Evolutionary conservation across 352 stramenopile genomes (phyloP), one percentile per base, ranked within the genome.

Genomic region (Pythium aquatile): DNA sequence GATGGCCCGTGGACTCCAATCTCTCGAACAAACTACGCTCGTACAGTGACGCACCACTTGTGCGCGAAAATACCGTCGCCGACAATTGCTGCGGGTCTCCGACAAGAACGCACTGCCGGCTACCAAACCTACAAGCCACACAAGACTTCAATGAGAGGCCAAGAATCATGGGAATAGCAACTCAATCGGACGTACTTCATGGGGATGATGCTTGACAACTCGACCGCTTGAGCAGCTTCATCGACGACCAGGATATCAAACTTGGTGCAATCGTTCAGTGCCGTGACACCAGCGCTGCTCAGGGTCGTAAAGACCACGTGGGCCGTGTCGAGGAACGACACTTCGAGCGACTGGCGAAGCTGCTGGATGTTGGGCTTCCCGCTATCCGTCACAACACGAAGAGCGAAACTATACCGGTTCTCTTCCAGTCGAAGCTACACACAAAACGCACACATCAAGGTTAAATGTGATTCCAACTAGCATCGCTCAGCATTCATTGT

Each of bases 251-350:
- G 63, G 4, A 94, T 85, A 40, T 96, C 87, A 46, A 93, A 94
- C 33, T 82, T 76, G 17, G 73, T 76, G 46, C 81, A 91, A 13
- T 83, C 84, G 69, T 96, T 85, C 17, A 96, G 69, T 8, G 87
- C 85, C 44, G 81, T 77, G 61, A 94, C 83, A 52, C 90, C 92
- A 9, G 87, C 89, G 55, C 87, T 96, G 65, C 89, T 97, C 11
- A 98, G 73, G 2, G 92, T 98, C 13, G 90, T 97, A 49, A 98
- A 98, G 2, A 97, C 86, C 46, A 98, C 92, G 46, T 98, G 90
- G 9, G 91, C 91, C 39, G 85, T 95, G 68, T 97, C 91, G 24
- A 96, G 68, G 55, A 96, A 93, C 3, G 85, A 95, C 26, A 91
- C 85, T 63, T 96, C 87, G 6, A 96, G 70, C 2, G 80, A 90